Evolutionary conservation across 164 flowering plant species (phyloP), one percentile per base, ranked within the genome.

Genomic region (Saururus chinensis): DNA sequence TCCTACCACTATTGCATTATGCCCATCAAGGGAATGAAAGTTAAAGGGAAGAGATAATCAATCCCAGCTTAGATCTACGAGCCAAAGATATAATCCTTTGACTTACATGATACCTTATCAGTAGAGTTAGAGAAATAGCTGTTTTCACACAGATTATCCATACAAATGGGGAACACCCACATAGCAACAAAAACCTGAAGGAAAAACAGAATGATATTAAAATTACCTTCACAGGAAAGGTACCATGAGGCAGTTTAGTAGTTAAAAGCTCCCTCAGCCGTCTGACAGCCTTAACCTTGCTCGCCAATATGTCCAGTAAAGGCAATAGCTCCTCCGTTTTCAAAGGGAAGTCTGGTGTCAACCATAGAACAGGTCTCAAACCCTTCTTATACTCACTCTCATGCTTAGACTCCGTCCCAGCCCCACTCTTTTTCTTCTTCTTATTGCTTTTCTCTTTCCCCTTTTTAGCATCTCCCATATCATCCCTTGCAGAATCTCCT

Each of bases 311-410:
- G 76, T 93, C 99, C 37, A 93, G 91, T 64, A 93, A 75, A 57
- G 99, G 99, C 68, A 93, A 75, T 24, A 93, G 81, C 73, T 93
- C 99, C 40, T 93, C 99, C 25, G 96, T 93, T 75, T 82, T 79
- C 74, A 93, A 74, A 35, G 99, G 96, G 64, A 93, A 93, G 71
- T 90, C 97, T 25, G 93, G 92, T 45, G 96, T 93, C 79, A 93
- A 76, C 97, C 96, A 93, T 60, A 93, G 72, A 56, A 90, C 95
- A 64, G 99, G 99, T 71, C 96, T 82, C 74, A 93, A 70, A 56
- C 99, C 97, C 75, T 93, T 93, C 74, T 88, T 90, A 65, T 88
- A 93, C 66, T 93, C 99, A 67, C 96, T 93, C 70, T 90, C 99
- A 68, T 67, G 77, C 78, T 93, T 93, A 66, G 85, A 3, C 60